Percentiles rank a stretch among this genome's conserved stretches.
phyloP scores from a whole-genome alignment of 2,329 filamentous ascomycete genomes.

The Paradendryphiella salina region DNA sequence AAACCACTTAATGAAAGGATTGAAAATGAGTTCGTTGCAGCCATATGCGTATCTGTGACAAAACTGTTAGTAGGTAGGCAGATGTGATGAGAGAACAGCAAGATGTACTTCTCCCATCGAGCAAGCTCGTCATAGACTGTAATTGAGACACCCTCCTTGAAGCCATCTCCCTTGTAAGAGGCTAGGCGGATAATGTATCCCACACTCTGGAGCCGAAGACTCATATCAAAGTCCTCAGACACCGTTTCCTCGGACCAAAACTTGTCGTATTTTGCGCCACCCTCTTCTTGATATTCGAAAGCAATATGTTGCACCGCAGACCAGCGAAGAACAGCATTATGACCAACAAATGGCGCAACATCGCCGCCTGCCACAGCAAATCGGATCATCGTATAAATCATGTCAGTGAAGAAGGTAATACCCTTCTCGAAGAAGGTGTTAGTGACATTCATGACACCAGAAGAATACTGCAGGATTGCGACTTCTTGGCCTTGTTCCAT shows the following conservation, averaged over 20 bases:
- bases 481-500: conserved; percentile 81
- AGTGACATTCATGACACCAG: conserved; percentile 71
- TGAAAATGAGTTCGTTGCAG: conserved; percentile 71
- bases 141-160: conserved; percentile 73
- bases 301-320: conserved; percentile 62
- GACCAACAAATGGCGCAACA: conserved; percentile 74
- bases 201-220: conserved; percentile 68
- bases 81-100: no score
- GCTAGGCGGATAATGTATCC: conserved; percentile 71
- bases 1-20: conserved; percentile 66
- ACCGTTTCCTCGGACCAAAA: conserved; percentile 78
- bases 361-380: conserved; percentile 73
- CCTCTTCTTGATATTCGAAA: conserved; percentile 40
- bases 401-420: conserved; percentile 77
- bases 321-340: conserved; percentile 77
- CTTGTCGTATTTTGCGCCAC: conserved; percentile 57
- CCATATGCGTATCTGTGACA: conserved; percentile 61
- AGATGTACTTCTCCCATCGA: conserved; percentile 65
- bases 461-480: conserved; percentile 75
- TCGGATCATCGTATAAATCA: conserved; percentile 73
- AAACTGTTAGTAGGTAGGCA: conserved; percentile 1
- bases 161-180: conserved; percentile 69
- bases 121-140: conserved; percentile 73
- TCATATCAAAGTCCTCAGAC: conserved; percentile 78
- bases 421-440: conserved; percentile 74